These are phyloP conservation scores for Stellera chamaejasme DNA, from an alignment of 345 rosid genomes.

Conservation along the genomic window DNA sequence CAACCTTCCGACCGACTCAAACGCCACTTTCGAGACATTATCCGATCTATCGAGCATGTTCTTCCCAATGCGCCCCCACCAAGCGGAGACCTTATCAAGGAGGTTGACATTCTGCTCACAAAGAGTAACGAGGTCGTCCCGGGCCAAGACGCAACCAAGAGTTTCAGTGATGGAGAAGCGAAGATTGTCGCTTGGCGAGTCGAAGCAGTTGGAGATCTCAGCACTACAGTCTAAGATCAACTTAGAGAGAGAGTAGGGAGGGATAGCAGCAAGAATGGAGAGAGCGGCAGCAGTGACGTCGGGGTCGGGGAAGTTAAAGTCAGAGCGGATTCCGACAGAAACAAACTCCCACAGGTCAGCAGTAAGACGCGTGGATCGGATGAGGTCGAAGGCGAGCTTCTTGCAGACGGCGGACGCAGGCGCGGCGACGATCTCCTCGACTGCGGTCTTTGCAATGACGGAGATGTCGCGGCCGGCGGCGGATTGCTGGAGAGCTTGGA, in stretches of 20 bases:
- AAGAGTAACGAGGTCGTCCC: conserved; percentile 82
- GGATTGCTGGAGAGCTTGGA: conserved; percentile 91
- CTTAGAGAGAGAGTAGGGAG: conserved; percentile 69
- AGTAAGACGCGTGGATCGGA: conserved; percentile 91
- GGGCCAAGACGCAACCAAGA: conserved; percentile 81
- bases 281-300: conserved; percentile 89
- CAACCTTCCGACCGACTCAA: conserved; percentile 84
- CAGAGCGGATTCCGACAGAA: conserved; percentile 64
- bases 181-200: conserved; percentile 61
- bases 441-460: conserved; percentile 82
- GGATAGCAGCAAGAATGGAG: conserved; percentile 85
- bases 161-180: conserved; percentile 87
- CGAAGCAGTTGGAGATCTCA: conserved; percentile 76
- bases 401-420: conserved; percentile 98
- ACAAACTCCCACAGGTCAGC: conserved; percentile 96
- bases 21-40: conserved; percentile 85
- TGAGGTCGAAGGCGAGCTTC: conserved; percentile 90
- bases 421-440: conserved; percentile 85
- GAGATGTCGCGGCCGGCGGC: conserved; percentile 95
- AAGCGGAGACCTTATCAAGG: conserved; percentile 71
- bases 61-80: conserved; percentile 84
- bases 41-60: conserved; percentile 85
- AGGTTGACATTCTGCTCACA: conserved; percentile 81
- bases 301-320: conserved; percentile 92
- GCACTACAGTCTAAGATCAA: conserved; percentile 62